These are phyloP conservation scores for Elongisporangium anandrum DNA, from an alignment of 352 stramenopile genomes.

Conservation along the genomic window DNA sequence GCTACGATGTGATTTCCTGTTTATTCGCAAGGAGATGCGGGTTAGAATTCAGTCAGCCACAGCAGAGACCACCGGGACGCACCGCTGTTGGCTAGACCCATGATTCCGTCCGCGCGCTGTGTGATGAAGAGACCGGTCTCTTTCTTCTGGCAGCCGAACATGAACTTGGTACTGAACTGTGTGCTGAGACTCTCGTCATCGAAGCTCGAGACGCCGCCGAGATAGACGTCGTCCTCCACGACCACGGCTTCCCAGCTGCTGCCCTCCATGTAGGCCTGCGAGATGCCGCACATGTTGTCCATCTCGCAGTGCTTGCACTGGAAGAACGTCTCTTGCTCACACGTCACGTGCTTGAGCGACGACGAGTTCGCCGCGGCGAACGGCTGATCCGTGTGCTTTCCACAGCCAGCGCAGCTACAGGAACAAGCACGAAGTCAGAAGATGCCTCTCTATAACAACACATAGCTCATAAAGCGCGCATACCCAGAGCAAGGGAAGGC, in stretches of 20 bases:
- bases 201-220: slow-evolving; percentile 57
- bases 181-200: slow-evolving; percentile 43
- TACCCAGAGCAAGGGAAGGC: slow-evolving; percentile 78
- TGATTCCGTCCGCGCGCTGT: slow-evolving; percentile 81
- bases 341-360: slow-evolving; percentile 69
- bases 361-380: slow-evolving; percentile 61
- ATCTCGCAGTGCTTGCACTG: slow-evolving; percentile 43
- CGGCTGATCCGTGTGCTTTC: slow-evolving; percentile 66
- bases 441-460: too few relatives aligned
- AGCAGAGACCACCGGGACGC: neutral
- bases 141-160: slow-evolving; percentile 74
- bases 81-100: slow-evolving; percentile 73
- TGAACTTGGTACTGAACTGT: slow-evolving; percentile 68
- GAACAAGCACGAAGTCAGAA: neutral
- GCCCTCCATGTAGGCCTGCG: slow-evolving; percentile 81
- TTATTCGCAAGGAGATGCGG: neutral
- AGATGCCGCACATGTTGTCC: slow-evolving; percentile 56
- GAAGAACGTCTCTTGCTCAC: slow-evolving; percentile 42
- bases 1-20: slow-evolving; percentile 65
- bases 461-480: neutral
- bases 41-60: neutral
- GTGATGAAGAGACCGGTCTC: slow-evolving; percentile 81
- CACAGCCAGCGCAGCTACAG: slow-evolving; percentile 55
- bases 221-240: slow-evolving; percentile 76
- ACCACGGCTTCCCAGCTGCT: slow-evolving; percentile 80